Percentiles rank a stretch among this genome's conserved stretches.
Evolutionary conservation across 805 yeast species (phyloP).

Genomic region (Nakazawaea holstii): DNA sequence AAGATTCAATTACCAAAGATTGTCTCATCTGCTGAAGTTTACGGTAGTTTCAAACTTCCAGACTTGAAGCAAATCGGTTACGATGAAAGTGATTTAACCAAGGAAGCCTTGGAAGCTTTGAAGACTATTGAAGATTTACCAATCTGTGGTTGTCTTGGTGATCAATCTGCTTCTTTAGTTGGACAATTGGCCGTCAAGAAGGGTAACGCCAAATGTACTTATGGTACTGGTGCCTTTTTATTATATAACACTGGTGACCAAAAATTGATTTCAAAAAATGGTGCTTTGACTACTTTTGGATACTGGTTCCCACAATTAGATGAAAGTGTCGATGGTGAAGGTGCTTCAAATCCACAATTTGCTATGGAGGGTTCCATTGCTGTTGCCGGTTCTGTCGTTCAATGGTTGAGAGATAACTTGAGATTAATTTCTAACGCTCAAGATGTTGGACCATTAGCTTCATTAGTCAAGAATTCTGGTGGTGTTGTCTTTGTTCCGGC

Average conservation of each 20-base stretch:
- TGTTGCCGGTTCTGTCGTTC: conserved; percentile 91
- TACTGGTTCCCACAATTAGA: conserved; percentile 78
- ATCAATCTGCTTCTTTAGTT: conserved; percentile 88
- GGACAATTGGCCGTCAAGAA: conserved; percentile 83
- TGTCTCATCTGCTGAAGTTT: conserved; percentile 70
- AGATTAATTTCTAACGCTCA: conserved; percentile 74
- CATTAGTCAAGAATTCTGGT: conserved; percentile 73
- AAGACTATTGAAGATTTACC: conserved; percentile 56
- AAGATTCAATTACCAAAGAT: conserved; percentile 70
- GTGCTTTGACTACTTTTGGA: conserved; percentile 85
- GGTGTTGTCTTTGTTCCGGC: conserved; percentile 96
- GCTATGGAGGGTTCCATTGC: conserved; percentile 96
- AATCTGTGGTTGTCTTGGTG: conserved; percentile 87
- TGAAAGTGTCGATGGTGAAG: conserved; percentile 28
- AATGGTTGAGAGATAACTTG: conserved; percentile 90
- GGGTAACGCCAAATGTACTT: conserved; percentile 92
- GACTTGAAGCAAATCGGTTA: conserved; percentile 46
- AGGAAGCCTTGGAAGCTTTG: conserved; percentile 45
- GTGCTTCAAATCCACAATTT: conserved; percentile 58
- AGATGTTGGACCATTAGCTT: conserved; percentile 88
- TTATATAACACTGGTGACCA: conserved; percentile 79
- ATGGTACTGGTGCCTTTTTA: conserved; percentile 93
- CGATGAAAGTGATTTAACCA: conserved; percentile 41
- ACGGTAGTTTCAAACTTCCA: conserved; percentile 68
- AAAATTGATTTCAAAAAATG: conserved; percentile 69